A percentile compares a stretch with the other conserved stretches of the same genome.
Conservation (phyloP, 345 rosid genomes). For the Syzygium grande region DNA sequence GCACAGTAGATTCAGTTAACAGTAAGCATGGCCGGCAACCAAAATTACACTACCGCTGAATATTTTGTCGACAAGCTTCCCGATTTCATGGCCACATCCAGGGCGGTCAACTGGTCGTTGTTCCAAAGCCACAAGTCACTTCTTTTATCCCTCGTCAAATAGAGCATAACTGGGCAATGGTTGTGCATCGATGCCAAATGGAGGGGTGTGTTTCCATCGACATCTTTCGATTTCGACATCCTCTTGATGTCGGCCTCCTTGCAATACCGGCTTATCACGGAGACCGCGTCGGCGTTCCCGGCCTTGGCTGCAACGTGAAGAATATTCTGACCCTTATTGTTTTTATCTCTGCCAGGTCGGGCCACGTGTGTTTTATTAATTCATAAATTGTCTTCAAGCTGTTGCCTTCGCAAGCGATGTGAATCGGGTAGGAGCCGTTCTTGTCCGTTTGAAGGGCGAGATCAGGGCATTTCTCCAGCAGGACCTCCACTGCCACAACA, state of each 20-base stretch:
- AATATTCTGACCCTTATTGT: background rate
- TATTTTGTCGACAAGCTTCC: no score
- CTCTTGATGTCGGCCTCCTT: background rate
- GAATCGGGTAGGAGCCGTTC: background rate
- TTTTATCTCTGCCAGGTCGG: background rate
- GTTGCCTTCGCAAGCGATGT: background rate
- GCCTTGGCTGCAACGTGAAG: background rate
- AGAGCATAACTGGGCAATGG: accelerated
- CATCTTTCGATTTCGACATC: background rate
- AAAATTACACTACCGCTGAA: accelerated
- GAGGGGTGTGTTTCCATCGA: background rate
- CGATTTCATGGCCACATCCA: background rate
- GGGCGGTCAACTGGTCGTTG: accelerated
- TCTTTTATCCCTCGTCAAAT: accelerated
- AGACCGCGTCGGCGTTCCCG: accelerated
- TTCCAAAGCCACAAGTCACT: background rate
- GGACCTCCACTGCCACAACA: accelerated
- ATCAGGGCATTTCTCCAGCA: accelerated
- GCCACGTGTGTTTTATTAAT: background rate
- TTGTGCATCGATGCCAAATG: background rate
- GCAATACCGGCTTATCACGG: no score
- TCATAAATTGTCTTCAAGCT: accelerated
- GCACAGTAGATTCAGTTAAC: background rate
- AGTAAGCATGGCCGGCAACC: background rate
- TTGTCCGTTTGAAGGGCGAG: background rate